Evolutionary conservation across 108 stramenopile species (phyloP).

Genomic region (Conticribra guillardii): DNA sequence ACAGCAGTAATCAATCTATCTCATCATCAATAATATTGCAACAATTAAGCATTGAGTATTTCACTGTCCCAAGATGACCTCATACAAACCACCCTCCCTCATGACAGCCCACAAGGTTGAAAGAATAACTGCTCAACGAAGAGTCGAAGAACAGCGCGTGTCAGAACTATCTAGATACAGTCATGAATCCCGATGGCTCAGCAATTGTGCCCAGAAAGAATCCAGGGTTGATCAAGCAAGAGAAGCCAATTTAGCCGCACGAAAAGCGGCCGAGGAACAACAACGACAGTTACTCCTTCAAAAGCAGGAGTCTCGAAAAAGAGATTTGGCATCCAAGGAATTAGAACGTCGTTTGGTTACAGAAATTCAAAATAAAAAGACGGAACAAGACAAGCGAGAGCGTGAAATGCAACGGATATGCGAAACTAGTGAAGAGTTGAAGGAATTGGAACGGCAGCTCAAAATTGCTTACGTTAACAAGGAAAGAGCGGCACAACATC

Average conservation of each 20-base stretch:
- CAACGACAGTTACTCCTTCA: slow-evolving; percentile 37
- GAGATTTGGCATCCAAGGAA: slow-evolving; percentile 54
- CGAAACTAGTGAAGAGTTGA: slow-evolving; percentile 66
- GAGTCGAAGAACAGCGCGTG: slow-evolving; percentile 46
- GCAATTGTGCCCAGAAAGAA: slow-evolving; percentile 59
- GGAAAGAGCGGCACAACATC: slow-evolving; percentile 76
- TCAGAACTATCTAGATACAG: slow-evolving; percentile 52
- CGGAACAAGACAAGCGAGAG: slow-evolving; percentile 55
- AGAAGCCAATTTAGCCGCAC: slow-evolving; percentile 46
- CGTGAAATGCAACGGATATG: slow-evolving; percentile 73
- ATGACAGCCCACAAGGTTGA: slow-evolving; percentile 60
- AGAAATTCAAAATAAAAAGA: slow-evolving; percentile 53
- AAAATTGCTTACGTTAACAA: slow-evolving; percentile 78
- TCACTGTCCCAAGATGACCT: too few relatives aligned
- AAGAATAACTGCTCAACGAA: slow-evolving; percentile 40
- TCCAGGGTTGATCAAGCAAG: slow-evolving; percentile 46
- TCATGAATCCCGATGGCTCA: slow-evolving; percentile 48
- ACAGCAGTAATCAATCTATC: too few relatives aligned
- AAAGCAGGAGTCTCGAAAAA: slow-evolving; percentile 39
- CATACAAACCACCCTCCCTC: slow-evolving; percentile 28
- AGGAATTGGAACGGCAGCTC: slow-evolving; percentile 63
- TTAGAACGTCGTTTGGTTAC: slow-evolving; percentile 40
- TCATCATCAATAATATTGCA: too few relatives aligned
- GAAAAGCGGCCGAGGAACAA: slow-evolving; percentile 50
- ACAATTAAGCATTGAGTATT: too few relatives aligned